Evolutionary conservation across 2,329 filamentous ascomycete genomes (phyloP).

Genomic region (Botrytis medusae): DNA sequence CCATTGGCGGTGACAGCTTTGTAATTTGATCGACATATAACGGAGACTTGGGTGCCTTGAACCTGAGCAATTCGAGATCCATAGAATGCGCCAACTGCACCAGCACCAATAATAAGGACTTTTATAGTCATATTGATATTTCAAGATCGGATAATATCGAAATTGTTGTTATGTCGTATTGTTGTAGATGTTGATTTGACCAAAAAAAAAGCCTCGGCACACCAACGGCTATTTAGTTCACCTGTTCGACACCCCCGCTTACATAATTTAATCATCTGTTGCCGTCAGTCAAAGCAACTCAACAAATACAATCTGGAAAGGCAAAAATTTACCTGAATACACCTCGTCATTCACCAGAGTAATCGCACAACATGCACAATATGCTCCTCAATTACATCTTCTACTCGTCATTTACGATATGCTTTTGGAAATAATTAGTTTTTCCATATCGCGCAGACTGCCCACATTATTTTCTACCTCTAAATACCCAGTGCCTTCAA

Average conservation of each 20-base stretch:
- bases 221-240: not conserved
- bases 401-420: not conserved
- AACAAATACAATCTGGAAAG: not conserved
- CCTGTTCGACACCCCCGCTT: not conserved
- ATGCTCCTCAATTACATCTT: not conserved
- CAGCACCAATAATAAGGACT: slow-evolving; percentile 64
- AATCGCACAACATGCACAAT: not conserved
- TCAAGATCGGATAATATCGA: not conserved
- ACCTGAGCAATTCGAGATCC: slow-evolving; percentile 65
- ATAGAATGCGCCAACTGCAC: slow-evolving; percentile 72
- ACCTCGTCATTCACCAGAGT: not conserved
- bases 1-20: slow-evolving; percentile 58
- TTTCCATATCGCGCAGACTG: not conserved
- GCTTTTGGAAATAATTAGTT: not conserved
- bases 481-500: not conserved
- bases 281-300: not conserved
- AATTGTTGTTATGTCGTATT: not conserved
- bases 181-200: not conserved
- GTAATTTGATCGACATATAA: slow-evolving; percentile 75
- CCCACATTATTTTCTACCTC: not conserved
- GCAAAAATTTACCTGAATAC: not conserved
- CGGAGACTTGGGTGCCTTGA: slow-evolving; percentile 56
- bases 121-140: slow-evolving; percentile 41
- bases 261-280: not conserved
- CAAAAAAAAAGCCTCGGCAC: not conserved